Conservation (phyloP, 768 basidiomycete genomes). For the Russula brevipes region DNA sequence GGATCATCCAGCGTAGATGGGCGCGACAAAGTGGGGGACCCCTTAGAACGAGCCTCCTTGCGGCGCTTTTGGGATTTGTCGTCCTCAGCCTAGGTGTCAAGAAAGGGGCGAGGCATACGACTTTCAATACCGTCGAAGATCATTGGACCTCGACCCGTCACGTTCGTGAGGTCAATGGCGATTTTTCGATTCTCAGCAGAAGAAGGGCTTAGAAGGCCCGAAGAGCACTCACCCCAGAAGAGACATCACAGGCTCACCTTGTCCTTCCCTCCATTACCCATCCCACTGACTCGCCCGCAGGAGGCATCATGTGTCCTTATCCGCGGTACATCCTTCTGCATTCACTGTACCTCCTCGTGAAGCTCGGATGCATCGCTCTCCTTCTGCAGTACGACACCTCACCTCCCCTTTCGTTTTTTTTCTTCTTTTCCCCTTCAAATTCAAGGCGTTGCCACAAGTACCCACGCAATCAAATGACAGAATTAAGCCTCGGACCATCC, state of each 20-base stretch:
- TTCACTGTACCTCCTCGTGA: conserved; percentile 2
- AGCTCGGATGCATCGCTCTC: conserved; percentile 5
- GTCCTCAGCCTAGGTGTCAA: not conserved
- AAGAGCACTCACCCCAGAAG: too few species aligned
- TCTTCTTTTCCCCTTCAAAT: not conserved
- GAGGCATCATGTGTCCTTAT: not conserved
- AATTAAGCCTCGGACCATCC: not conserved
- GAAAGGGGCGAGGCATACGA: not conserved
- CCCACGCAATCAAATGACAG: not conserved
- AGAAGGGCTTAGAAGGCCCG: too few species aligned
- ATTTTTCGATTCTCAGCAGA: not conserved
- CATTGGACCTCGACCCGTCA: not conserved
- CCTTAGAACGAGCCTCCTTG: not conserved
- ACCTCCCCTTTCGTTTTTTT: not conserved
- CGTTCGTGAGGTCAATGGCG: not conserved
- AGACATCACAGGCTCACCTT: too few species aligned
- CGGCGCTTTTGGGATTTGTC: not conserved
- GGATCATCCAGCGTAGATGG: too few species aligned
- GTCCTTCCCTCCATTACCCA: too few species aligned
- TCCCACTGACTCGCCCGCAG: not conserved
- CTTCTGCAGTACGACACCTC: not conserved
- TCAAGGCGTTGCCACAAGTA: not conserved
- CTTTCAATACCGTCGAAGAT: not conserved
- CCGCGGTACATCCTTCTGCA: not conserved
- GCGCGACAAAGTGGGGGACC: too few species aligned